Evolutionary conservation across 192 early-diverging fungal species (phyloP).

Genomic region (Coemansia guatemalensis): DNA sequence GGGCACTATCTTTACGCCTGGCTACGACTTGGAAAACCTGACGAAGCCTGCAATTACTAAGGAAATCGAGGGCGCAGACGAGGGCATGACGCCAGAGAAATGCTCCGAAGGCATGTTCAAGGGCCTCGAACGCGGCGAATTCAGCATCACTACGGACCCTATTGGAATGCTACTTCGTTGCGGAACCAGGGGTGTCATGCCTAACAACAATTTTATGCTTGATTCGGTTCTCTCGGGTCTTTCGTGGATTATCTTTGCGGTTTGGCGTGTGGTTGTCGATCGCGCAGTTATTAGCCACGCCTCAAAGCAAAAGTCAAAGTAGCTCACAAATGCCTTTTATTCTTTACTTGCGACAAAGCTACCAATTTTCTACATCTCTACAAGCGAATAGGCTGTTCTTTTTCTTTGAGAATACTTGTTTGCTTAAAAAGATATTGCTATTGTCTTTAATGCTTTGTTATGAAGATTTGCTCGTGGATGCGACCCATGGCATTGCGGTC

Average conservation of each 20-base stretch:
- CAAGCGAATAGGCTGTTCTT: too few species aligned
- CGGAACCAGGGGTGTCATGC: constrained; percentile 35
- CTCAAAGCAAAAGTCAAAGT: constrained; percentile 5
- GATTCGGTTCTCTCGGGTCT: constrained; percentile 30
- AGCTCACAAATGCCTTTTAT: background rate
- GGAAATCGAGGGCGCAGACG: constrained; percentile 67
- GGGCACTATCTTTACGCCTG: constrained; percentile 68
- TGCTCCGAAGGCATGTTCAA: constrained; percentile 49
- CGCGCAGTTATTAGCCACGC: constrained; percentile 22
- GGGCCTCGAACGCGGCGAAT: constrained; percentile 44
- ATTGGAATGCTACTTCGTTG: constrained; percentile 45
- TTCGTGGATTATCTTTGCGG: constrained; percentile 36
- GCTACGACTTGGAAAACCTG: constrained; percentile 69
- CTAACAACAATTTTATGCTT: constrained; percentile 51
- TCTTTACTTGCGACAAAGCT: background rate
- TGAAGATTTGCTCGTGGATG: constrained; percentile 15
- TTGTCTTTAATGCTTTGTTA: constrained; percentile 3
- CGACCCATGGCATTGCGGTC: constrained; percentile 18
- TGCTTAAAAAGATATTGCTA: background rate
- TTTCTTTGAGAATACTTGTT: background rate
- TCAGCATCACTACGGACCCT: constrained; percentile 40
- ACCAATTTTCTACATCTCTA: background rate
- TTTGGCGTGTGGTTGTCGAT: constrained; percentile 47
- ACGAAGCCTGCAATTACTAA: constrained; percentile 71
- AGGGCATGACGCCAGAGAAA: constrained; percentile 59